Conservation (phyloP, 495 filamentous ascomycete genomes). For the Trypethelium eluteriae region DNA sequence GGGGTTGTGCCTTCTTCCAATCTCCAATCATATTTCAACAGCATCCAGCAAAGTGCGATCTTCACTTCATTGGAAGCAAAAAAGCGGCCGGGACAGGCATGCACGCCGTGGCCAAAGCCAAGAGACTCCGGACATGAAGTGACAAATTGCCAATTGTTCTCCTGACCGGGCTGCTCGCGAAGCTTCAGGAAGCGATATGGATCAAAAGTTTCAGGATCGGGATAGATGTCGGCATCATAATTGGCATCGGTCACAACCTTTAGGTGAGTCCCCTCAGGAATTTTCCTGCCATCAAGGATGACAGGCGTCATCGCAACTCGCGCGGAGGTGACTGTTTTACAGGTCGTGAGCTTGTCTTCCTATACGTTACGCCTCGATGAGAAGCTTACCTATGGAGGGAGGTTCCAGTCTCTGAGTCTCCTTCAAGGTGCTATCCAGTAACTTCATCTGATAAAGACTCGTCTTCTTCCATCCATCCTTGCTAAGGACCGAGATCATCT, state of each 20-base stretch:
- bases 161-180: conserved; percentile 33
- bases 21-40: conserved; percentile 17
- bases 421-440: conserved; percentile 51
- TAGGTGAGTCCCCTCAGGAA: conserved; percentile 26
- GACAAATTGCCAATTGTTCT: conserved; percentile 38
- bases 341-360: neutral
- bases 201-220: conserved; percentile 44
- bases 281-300: conserved; percentile 25
- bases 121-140: conserved; percentile 40
- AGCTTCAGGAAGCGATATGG: conserved; percentile 46
- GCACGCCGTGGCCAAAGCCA: conserved; percentile 44
- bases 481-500: conserved; percentile 40
- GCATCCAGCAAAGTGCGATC: conserved; percentile 29
- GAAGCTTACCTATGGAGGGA: conserved; percentile 37
- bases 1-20: neutral
- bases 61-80: conserved; percentile 47
- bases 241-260: neutral
- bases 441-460: conserved; percentile 39
- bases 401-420: conserved; percentile 43
- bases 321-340: neutral
- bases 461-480: conserved; percentile 39
- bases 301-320: too few relatives aligned
- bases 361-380: neutral
- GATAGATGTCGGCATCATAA: conserved; percentile 17
- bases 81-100: conserved; percentile 51